These are phyloP conservation scores for Auricularia sp. DNA, from an alignment of 768 basidiomycete species.

Conservation along the genomic window DNA sequence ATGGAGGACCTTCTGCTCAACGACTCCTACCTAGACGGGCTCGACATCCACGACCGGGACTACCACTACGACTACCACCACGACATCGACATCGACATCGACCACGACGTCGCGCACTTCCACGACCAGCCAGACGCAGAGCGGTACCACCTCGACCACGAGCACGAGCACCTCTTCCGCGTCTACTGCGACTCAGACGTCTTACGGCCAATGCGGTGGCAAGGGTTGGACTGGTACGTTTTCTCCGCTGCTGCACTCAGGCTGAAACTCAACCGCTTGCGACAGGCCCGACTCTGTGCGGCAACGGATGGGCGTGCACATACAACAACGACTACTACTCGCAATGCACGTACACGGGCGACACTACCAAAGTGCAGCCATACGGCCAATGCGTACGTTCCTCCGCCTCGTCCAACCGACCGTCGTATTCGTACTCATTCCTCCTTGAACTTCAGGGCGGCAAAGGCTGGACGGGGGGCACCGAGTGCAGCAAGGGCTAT, in stretches of 20 bases:
- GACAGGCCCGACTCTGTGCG: neutral
- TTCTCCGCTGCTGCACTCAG: neutral
- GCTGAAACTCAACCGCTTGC: neutral
- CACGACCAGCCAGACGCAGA: neutral
- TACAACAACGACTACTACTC: neutral
- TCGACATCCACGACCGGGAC: neutral
- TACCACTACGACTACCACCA: neutral
- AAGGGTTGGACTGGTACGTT: neutral
- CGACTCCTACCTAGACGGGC: neutral
- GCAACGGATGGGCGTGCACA: neutral
- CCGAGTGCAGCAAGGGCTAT: neutral
- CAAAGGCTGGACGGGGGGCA: neutral
- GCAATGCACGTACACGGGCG: neutral
- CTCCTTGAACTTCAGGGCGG: neutral
- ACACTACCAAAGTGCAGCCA: neutral
- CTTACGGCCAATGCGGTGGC: constrained; percentile 2
- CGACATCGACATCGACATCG: neutral
- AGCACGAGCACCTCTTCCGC: constrained; percentile 1
- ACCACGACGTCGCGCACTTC: neutral
- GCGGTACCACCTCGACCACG: neutral
- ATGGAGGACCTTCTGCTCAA: neutral
- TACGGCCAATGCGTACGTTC: neutral
- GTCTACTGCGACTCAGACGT: neutral
- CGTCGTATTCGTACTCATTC: no score
- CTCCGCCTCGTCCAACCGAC: no score